phyloP scores from a whole-genome alignment of 371 early-diverging fungal genomes.

The Mortierella sp. region DNA sequence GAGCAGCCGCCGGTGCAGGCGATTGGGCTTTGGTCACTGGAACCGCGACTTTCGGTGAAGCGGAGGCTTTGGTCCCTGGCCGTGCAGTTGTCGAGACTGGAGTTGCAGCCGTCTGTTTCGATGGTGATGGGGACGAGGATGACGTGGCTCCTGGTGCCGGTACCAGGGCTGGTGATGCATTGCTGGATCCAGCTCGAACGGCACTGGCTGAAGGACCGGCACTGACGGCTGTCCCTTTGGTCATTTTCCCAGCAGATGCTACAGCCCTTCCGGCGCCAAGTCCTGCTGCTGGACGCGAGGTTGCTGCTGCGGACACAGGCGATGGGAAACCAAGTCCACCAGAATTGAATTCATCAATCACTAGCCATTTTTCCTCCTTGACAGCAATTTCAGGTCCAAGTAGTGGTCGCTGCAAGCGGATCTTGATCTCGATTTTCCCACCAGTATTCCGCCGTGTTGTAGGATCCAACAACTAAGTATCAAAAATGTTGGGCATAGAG shows the following conservation, averaged over 20 bases:
- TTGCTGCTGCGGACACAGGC: conserved; percentile 15
- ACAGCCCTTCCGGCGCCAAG: conserved; percentile 17
- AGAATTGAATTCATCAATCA: conserved; percentile 65
- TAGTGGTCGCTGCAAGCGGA: conserved; percentile 76
- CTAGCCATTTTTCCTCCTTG: conserved; percentile 78
- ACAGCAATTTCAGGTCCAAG: conserved; percentile 67
- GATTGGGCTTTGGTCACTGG: too few species aligned
- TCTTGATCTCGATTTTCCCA: conserved; percentile 73
- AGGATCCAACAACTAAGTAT: conserved; percentile 64
- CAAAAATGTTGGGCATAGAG: neutral
- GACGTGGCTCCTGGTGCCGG: too few species aligned
- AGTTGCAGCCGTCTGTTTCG: conserved; percentile 8
- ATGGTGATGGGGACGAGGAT: too few species aligned
- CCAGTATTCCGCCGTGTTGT: conserved; percentile 72
- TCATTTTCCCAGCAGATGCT: conserved; percentile 15
- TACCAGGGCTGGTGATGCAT: conserved; percentile 11
- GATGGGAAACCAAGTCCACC: conserved; percentile 49
- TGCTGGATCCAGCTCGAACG: conserved; percentile 8
- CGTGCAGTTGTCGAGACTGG: neutral
- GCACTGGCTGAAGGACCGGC: conserved; percentile 5
- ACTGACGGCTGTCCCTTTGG: neutral
- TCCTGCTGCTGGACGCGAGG: conserved; percentile 15
- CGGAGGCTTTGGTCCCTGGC: conserved; percentile 7
- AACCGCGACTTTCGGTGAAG: conserved; percentile 2
- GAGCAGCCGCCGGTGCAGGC: neutral